Conservation (phyloP, 2,329 filamentous ascomycete genomes). For the Epicoccum nigrum region DNA sequence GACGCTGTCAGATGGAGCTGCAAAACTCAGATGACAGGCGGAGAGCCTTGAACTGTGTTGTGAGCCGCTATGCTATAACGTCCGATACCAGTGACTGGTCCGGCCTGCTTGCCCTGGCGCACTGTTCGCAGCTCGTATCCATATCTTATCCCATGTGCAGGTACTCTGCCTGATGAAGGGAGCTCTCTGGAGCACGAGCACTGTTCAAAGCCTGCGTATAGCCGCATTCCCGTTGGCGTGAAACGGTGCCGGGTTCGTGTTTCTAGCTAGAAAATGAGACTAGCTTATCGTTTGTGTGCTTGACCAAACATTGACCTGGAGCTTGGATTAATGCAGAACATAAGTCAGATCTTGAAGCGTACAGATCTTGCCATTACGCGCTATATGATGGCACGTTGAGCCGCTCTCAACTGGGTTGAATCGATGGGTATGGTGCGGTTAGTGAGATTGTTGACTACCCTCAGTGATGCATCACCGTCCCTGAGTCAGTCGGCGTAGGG, state of each 20-base stretch:
- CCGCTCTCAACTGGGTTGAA: constrained; percentile 7
- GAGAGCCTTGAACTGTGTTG: neutral
- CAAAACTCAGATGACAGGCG: neutral
- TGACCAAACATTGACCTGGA: neutral
- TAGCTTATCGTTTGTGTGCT: constrained; percentile 1
- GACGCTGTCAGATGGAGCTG: neutral
- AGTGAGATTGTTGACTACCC: constrained; percentile 30
- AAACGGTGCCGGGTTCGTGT: constrained; percentile 9
- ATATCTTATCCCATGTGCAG: constrained; percentile 9
- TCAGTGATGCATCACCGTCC: neutral
- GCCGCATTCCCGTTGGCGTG: neutral
- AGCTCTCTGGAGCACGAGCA: constrained; percentile 7
- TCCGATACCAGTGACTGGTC: constrained; percentile 3
- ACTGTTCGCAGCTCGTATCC: neutral
- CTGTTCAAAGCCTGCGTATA: neutral
- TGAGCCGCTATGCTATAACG: neutral
- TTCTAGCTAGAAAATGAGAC: neutral
- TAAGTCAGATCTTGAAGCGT: neutral
- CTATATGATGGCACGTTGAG: constrained; percentile 1
- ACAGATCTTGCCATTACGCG: constrained; percentile 3
- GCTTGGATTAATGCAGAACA: neutral
- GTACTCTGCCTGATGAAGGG: neutral
- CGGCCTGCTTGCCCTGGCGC: neutral
- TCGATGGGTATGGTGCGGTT: constrained; percentile 18
- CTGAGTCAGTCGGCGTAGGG: constrained; percentile 4